phyloP scores from a whole-genome alignment of 2,329 filamentous ascomycete species.

The Hymenoscyphus linearis region DNA sequence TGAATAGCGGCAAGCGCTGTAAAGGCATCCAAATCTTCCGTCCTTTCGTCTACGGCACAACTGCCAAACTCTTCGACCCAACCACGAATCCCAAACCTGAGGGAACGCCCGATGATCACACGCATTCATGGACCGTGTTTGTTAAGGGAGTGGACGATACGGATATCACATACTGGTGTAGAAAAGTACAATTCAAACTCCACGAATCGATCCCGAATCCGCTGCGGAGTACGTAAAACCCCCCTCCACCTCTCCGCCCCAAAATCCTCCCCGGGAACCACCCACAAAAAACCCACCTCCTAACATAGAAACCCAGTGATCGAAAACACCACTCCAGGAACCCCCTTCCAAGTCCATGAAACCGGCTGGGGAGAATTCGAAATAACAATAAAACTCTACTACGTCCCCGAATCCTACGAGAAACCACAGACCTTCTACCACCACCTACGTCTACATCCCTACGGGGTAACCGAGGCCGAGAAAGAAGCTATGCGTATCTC shows the following conservation, averaged over 20 bases:
- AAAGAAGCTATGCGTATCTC: conserved; percentile 51
- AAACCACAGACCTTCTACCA: conserved; percentile 97
- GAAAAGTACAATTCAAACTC: conserved; percentile 96
- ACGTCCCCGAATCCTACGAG: conserved; percentile 79
- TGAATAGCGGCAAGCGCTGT: conserved; percentile 54
- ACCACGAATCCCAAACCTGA: conserved; percentile 71
- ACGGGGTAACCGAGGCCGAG: conserved; percentile 73
- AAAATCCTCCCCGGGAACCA: no score
- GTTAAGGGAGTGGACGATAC: conserved; percentile 85
- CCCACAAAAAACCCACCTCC: not conserved
- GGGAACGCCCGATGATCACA: conserved; percentile 81
- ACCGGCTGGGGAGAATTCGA: conserved; percentile 99
- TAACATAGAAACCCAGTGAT: conserved; percentile 43
- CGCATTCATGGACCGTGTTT: conserved; percentile 94
- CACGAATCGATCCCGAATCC: conserved; percentile 95
- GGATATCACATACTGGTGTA: conserved; percentile 91
- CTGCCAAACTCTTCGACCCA: conserved; percentile 74
- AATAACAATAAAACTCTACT: conserved; percentile 92
- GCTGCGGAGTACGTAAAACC: conserved; percentile 57
- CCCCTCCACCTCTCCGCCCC: no score
- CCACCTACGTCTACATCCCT: conserved; percentile 85
- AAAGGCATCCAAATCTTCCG: conserved; percentile 60
- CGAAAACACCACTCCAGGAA: conserved; percentile 58
- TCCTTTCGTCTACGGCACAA: conserved; percentile 70
- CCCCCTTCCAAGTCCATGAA: conserved; percentile 77